A percentile compares a stretch with the other conserved stretches of the same genome.
Evolutionary conservation across 371 early-diverging fungal genomes (phyloP).

Genomic region (Mortierella sp.): DNA sequence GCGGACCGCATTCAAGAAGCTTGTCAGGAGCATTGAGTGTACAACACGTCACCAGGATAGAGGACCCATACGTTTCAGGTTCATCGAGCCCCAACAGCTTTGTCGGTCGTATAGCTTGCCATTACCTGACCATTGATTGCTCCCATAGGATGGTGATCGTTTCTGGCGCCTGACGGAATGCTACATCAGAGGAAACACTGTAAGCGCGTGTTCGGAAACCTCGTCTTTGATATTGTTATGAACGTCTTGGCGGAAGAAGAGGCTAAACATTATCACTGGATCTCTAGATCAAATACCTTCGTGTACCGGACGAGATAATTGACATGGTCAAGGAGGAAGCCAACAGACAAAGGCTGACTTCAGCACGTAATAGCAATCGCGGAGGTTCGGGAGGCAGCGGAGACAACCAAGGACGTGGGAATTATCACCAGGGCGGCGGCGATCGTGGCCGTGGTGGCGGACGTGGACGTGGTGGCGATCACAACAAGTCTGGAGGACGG

Average conservation of each 20-base stretch:
- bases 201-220: constrained; percentile 8
- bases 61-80: no score
- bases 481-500: constrained; percentile 56
- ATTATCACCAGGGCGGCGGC: constrained; percentile 53
- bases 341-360: constrained; percentile 51
- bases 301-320: constrained; percentile 92
- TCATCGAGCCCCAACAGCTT: no score
- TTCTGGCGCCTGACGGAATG: constrained; percentile 94
- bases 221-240: background rate
- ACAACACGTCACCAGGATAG: no score
- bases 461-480: constrained; percentile 61
- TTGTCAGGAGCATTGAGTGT: no score
- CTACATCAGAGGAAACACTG: constrained; percentile 91
- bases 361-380: constrained; percentile 57
- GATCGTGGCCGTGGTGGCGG: constrained; percentile 64
- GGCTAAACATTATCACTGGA: background rate
- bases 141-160: constrained; percentile 82
- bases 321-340: constrained; percentile 89
- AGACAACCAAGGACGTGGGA: constrained; percentile 47
- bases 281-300: constrained; percentile 86
- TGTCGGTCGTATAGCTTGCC: no score
- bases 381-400: constrained; percentile 51
- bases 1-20: no score
- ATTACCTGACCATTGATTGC: background rate
- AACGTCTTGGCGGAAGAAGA: background rate